Evolutionary conservation across 139 green algal genomes (phyloP), one percentile per base, ranked within the genome.

Genomic region (Diplosphaera chodatii): DNA sequence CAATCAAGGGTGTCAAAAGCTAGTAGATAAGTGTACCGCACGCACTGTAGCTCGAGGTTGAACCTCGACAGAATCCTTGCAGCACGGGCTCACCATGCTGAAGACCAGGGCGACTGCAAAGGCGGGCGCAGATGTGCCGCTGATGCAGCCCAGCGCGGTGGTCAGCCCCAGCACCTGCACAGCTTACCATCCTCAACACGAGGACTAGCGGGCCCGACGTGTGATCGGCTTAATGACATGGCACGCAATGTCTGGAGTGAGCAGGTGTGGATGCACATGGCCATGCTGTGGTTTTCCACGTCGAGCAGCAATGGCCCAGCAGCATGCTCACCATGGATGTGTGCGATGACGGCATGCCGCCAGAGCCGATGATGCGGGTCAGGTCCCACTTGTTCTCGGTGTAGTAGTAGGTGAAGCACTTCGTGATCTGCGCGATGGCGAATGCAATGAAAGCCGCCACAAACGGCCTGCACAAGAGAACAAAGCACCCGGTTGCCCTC

Each of bases 301-400:
- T n/a, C n/a, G n/a, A n/a, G n/a, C n/a, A n/a, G n/a, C n/a, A n/a
- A n/a, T n/a, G n/a, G n/a, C n/a, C n/a, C n/a, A n/a, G n/a, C n/a
- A n/a, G n/a, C n/a, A n/a, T n/a, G 28, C 78, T 69, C 59, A 93
- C 87, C 30, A 91, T 77, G 15, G 85, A 83, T 15, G 86, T 92
- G 71, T 96, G 88, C 1, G 77, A 87, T 15, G 83, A 91, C 2
- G 87, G 90, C 90, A 96, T 96, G 55, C 87, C 89, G 21, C 84
- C 84, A 34, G 80, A 86, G 40, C 80, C 75, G 25, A 83, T 55
- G 4, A 86, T 56, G 8, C 77, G 72, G 1, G 69, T 77, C 32
- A 83, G 70, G 69, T 89, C 83, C 84, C 84, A 89, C 40, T 78
- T 68, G 3, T 70, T 62, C 32, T 84, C 75, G 3, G 67, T 69